Evolutionary conservation across 352 stramenopile genomes (phyloP), one percentile per base, ranked within the genome.

Genomic region (Phytophthora pluvialis): DNA sequence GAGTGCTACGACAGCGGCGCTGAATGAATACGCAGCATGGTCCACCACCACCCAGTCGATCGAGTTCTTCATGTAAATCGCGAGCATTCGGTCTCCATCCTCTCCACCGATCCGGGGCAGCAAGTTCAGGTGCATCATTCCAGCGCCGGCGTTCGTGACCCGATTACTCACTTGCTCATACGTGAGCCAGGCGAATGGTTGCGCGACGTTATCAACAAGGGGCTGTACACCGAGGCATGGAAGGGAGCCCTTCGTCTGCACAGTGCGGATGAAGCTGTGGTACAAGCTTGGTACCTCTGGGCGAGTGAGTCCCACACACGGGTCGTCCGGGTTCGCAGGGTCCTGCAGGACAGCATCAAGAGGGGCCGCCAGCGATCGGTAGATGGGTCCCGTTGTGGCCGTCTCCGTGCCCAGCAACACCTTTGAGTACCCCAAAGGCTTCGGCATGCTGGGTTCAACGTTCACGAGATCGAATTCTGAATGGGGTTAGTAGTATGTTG

Each of bases 21-120:
- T 70, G 28, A 73, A 78, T n/a, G 60, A 60, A 58, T 88, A 89
- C 10, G 69, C 80, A 4, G 81, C 80, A 64, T 98, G 94, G 61
- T 99, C 97, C 1, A 78, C 83, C 31, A 99, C 71, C 11, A 98
- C 75, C 94, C 97, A 99, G 63, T 99, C 96, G 39, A 97, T 87
- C 12, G 85, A 97, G 70, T 99, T 99, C 70, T 95, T 98, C 80
- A 98, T 97, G 77, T 98, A 99, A 48, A 99, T 86, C 28, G 82
- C 95, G 15, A 99, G 49, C 62, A 97, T 90, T 31, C 75, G 74
- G 36, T 91, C 54, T 16, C 74, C 70, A 43, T 87, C 71, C 6
- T 79, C 60, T 3, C 59, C 72, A 18, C 78, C 73, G 28, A 78
- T 50, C 1, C 39, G 51, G 5, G 78, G 73, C 15, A 92, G 40